Evolutionary conservation across 257 asterid species (phyloP).

Genomic region (Thymus mandschuricus): DNA sequence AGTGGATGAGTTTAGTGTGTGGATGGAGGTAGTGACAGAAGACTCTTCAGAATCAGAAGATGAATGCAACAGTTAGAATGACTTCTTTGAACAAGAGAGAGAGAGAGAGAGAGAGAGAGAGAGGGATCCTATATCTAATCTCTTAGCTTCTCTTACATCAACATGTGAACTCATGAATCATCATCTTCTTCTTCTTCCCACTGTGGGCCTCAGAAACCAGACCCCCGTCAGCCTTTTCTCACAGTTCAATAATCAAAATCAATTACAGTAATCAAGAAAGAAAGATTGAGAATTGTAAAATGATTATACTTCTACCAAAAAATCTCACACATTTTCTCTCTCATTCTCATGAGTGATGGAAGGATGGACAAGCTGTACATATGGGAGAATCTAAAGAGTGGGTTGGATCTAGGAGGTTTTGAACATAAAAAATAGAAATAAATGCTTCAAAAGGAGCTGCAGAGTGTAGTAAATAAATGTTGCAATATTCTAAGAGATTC

Average conservation of each 20-base stretch:
- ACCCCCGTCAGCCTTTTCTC: slow-evolving; percentile 35
- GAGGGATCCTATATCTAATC: slow-evolving; percentile 4
- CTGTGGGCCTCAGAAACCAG: slow-evolving; percentile 70
- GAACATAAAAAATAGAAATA: slow-evolving; percentile 51
- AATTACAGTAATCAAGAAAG: neutral
- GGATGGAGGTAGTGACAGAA: slow-evolving; percentile 25
- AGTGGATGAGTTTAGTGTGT: slow-evolving; percentile 27
- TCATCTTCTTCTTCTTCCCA: slow-evolving; percentile 55
- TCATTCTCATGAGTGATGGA: neutral
- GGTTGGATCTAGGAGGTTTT: slow-evolving; percentile 70
- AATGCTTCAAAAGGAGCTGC: slow-evolving; percentile 69
- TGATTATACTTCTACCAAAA: neutral
- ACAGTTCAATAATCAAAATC: slow-evolving; percentile 26
- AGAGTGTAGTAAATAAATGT: slow-evolving; percentile 53
- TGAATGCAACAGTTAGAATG: slow-evolving; percentile 67
- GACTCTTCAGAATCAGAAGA: slow-evolving; percentile 39
- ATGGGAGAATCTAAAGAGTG: slow-evolving; percentile 61
- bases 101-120: slow-evolving; percentile 24
- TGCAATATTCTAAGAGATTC: slow-evolving; percentile 43
- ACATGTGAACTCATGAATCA: slow-evolving; percentile 62
- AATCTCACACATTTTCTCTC: slow-evolving; percentile 23
- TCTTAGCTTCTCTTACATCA: slow-evolving; percentile 8
- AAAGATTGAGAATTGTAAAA: neutral
- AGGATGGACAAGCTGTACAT: slow-evolving; percentile 45
- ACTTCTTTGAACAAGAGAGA: slow-evolving; percentile 26